Base-by-base conservation (phyloP, 495 filamentous ascomycete species). In the Pyrenopolyporus hunteri region DNA sequence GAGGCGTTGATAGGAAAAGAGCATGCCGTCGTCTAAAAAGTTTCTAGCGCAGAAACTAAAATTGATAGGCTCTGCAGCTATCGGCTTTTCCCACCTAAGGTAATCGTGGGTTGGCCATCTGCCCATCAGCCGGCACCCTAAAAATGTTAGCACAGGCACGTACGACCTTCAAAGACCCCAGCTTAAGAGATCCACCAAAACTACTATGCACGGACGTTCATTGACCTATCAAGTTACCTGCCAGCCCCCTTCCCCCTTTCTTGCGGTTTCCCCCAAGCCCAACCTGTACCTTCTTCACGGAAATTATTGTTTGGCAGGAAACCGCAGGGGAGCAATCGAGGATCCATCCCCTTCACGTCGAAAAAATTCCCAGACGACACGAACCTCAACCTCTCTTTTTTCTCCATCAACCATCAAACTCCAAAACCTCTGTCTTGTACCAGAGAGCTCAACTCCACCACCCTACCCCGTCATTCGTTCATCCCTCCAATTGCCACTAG, bases 301-400 rank as follows among this genome's bases (percentile, higher is more conserved):
- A 78, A 80, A 78, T 80, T 78, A 77, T 77, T 78, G 69, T 76
- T 74, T 74, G 54, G 72, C 70, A 25, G 73, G 72, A 72, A 64
- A 71, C 68, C 69, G 68, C 69, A 61, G 69, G 64, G n/a, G 72
- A 72, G 66, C 60, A 67, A 64, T 67, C 59, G 57, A 68, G 56
- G 50, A 63, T 59, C 64, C 51, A 55, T 66, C 53, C 52, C 59
- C 50, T 70, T 57, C 59, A 67, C 64, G 57, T 66, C 50, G 22
- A 67, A 70, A 67, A 63, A 61, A 53, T 46, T 57, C 46, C 63
- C 44, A 43, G 20, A 45, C 51, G 57, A 26, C 62, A 62, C 49
- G 60, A 68, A 63, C 60, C 39, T 47, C 40, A 51, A 37, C 49
- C 45, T 56, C 39, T 32, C 43, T 50, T 31, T 56, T 43, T 59